Evolutionary conservation across 257 asterid species (phyloP).

Genomic region (Capsicum pubescens): DNA sequence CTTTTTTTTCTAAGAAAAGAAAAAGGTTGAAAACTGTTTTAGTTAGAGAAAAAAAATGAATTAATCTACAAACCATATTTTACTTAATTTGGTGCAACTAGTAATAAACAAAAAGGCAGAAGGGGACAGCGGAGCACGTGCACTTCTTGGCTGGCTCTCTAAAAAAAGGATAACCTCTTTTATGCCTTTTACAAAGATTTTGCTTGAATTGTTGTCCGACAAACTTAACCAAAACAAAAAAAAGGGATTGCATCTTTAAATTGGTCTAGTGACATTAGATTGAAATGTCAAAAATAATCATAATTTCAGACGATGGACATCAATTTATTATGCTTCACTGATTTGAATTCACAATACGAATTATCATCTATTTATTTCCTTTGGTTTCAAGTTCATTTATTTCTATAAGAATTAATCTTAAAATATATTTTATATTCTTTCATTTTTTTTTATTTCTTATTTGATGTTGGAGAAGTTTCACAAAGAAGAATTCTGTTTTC

Average conservation of each 20-base stretch:
- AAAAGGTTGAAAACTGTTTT: background rate
- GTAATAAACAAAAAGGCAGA: background rate
- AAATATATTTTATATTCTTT: background rate
- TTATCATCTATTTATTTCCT: background rate
- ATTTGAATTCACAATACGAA: background rate
- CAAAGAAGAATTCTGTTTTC: background rate
- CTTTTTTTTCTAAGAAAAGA: too few species aligned
- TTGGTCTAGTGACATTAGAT: background rate
- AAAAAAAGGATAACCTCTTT: background rate
- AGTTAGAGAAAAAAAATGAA: background rate
- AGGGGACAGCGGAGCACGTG: background rate
- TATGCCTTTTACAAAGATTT: background rate
- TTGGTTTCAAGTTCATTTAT: background rate
- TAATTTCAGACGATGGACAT: background rate
- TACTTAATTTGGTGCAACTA: background rate
- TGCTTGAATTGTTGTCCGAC: slow-evolving; percentile 2
- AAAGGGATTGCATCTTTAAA: background rate
- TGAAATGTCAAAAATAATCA: background rate
- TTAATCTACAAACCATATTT: background rate
- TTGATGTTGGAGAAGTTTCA: too few species aligned
- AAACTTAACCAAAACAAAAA: background rate
- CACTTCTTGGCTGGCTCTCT: background rate
- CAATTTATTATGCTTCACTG: background rate
- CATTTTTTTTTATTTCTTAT: too few species aligned
- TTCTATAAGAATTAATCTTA: background rate